Evolutionary conservation across 1,284 basidiomycete genomes (phyloP).

Genomic region (Rhodotorula mucilaginosa): DNA sequence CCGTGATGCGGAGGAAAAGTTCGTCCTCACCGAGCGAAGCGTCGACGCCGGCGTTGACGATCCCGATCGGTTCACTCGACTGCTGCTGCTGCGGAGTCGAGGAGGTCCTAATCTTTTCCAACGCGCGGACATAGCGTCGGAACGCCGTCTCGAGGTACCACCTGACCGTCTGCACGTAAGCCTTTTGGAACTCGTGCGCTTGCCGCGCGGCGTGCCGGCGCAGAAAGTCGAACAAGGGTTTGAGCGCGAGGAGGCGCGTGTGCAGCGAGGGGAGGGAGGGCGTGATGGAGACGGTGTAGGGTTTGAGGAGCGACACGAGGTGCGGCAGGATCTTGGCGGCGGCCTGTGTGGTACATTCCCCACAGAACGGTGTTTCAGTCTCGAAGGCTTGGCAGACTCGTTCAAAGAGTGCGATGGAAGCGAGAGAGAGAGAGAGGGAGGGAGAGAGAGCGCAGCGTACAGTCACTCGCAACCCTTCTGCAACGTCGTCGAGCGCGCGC

Average conservation of each 20-base stretch:
- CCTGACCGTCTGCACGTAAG: constrained; percentile 77
- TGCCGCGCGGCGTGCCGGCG: constrained; percentile 75
- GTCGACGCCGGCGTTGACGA: constrained; percentile 45
- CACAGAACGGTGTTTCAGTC: neutral
- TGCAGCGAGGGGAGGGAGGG: constrained; percentile 93
- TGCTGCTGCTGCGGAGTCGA: neutral
- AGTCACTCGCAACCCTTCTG: constrained; percentile 79
- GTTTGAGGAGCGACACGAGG: constrained; percentile 76
- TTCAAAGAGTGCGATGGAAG: too few relatives aligned
- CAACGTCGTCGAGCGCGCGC: constrained; percentile 73
- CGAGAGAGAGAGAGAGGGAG: too few relatives aligned
- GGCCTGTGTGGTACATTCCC: constrained; percentile 57
- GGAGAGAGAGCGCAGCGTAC: constrained; percentile 53
- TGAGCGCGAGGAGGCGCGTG: constrained; percentile 80
- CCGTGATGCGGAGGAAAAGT: neutral
- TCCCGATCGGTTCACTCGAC: constrained; percentile 39
- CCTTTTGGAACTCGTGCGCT: constrained; percentile 83
- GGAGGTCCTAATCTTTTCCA: constrained; percentile 71
- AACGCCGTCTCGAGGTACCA: constrained; percentile 97
- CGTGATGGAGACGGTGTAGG: constrained; percentile 76
- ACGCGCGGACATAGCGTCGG: constrained; percentile 77
- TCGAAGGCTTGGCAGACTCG: neutral
- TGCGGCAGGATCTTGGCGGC: constrained; percentile 83
- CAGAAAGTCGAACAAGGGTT: constrained; percentile 79
- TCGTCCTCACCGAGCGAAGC: constrained; percentile 15